phyloP scores from a whole-genome alignment of 345 rosid genomes.

The Streptanthus diversifolius region DNA sequence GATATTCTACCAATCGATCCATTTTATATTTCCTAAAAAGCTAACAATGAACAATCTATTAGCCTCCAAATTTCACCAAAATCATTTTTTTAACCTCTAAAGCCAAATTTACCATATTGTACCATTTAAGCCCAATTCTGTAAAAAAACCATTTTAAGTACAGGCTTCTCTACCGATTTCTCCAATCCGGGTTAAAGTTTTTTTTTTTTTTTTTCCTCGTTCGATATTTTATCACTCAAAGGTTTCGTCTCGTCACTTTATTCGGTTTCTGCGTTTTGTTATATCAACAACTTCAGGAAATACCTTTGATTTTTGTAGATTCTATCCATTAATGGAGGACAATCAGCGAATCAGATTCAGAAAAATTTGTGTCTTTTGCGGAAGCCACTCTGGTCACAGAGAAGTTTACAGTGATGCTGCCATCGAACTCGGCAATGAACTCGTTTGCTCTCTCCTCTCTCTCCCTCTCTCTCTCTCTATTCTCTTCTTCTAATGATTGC shows the following conservation, averaged over 20 bases:
- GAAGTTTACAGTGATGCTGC: constrained; percentile 89
- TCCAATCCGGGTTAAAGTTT: neutral
- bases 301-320: constrained; percentile 25
- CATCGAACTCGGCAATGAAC: constrained; percentile 84
- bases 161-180: neutral
- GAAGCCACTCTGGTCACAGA: constrained; percentile 84
- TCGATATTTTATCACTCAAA: constrained; percentile 21
- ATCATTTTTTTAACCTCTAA: neutral
- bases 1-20: neutral
- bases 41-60: too few species aligned
- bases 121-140: neutral
- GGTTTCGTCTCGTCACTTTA: constrained; percentile 28
- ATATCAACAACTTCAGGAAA: neutral
- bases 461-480: neutral
- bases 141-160: neutral
- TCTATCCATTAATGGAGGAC: constrained; percentile 50
- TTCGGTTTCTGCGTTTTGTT: neutral
- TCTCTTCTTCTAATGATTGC: constrained; percentile 6
- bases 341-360: constrained; percentile 50
- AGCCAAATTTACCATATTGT: neutral
- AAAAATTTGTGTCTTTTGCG: constrained; percentile 89
- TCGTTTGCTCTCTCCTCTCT: constrained; percentile 54
- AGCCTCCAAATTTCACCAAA: neutral
- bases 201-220: neutral
- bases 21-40: neutral